These are phyloP conservation scores for Arbutus unedo DNA, from an alignment of 148 eudicot genomes.

Conservation along the genomic window DNA sequence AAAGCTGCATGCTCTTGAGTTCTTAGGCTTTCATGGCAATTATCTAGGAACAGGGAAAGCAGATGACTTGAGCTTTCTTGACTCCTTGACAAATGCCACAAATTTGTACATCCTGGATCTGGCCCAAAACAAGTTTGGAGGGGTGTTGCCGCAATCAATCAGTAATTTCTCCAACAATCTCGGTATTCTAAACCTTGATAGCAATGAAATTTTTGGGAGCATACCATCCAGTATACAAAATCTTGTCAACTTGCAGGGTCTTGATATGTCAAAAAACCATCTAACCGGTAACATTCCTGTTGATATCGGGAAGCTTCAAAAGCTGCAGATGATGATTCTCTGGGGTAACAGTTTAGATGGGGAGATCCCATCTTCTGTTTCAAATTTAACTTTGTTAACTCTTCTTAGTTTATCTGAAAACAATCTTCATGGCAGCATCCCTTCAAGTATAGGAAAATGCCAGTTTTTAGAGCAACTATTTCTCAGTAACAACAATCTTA, in stretches of 20 bases:
- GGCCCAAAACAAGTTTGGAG: background rate
- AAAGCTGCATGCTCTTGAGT: background rate
- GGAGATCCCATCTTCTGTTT: background rate
- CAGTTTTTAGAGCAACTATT: background rate
- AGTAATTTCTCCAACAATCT: background rate
- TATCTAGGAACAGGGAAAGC: background rate
- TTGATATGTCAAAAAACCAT: background rate
- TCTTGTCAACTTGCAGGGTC: background rate
- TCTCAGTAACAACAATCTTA: background rate
- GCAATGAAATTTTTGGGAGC: background rate
- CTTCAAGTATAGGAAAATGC: background rate
- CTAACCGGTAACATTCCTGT: background rate
- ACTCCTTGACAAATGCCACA: background rate
- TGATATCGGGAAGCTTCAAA: background rate
- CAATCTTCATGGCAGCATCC: background rate
- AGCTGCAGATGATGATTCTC: background rate
- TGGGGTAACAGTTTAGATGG: background rate
- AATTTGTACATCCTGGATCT: background rate
- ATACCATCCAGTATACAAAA: background rate
- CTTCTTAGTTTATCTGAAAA: background rate
- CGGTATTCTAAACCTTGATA: background rate
- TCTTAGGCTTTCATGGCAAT: background rate
- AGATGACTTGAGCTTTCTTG: slow-evolving; percentile 4
- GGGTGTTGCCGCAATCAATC: background rate
- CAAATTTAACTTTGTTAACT: background rate